phyloP scores from a whole-genome alignment of 2,329 filamentous ascomycete species.

The Nemania diffusa region DNA sequence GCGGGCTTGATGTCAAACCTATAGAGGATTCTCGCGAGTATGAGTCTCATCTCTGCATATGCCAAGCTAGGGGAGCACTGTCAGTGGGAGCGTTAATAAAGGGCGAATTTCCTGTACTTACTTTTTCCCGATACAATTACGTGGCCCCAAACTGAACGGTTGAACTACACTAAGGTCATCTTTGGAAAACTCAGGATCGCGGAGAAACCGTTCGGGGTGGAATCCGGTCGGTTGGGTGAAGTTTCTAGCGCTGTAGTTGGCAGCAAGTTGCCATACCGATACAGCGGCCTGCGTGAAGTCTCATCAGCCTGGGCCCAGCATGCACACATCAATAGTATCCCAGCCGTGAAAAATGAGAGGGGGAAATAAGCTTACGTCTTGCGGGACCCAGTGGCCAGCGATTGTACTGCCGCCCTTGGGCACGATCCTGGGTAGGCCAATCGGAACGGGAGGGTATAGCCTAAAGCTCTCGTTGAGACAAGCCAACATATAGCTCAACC shows the following conservation, averaged over 20 bases:
- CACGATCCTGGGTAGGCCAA: conserved; percentile 39
- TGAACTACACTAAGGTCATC: conserved; percentile 47
- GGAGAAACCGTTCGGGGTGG: conserved; percentile 14
- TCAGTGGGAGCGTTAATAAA: conserved; percentile 15
- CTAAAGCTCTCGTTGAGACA: conserved; percentile 56
- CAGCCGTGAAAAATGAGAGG: no score
- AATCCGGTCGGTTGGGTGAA: conserved; percentile 14
- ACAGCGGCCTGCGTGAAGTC: conserved; percentile 24
- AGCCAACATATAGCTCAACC: conserved; percentile 54
- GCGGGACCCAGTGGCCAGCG: conserved; percentile 41
- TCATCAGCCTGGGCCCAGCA: conserved; percentile 2
- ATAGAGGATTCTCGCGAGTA: conserved; percentile 59
- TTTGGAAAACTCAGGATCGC: conserved; percentile 16
- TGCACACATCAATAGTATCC: background rate
- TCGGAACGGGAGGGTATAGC: conserved; percentile 51
- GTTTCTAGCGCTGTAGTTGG: conserved; percentile 15
- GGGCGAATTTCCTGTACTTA: conserved; percentile 44
- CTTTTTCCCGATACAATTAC: conserved; percentile 63
- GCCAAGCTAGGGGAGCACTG: conserved; percentile 53
- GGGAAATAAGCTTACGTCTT: conserved; percentile 35
- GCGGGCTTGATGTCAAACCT: conserved; percentile 60
- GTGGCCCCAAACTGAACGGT: conserved; percentile 60
- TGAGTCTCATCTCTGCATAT: conserved; percentile 61
- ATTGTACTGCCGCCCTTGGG: conserved; percentile 42
- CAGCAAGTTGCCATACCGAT: conserved; percentile 16